These are phyloP conservation scores for Ambispora gerdemannii DNA, from an alignment of 192 early-diverging fungal species.

Conservation along the genomic window DNA sequence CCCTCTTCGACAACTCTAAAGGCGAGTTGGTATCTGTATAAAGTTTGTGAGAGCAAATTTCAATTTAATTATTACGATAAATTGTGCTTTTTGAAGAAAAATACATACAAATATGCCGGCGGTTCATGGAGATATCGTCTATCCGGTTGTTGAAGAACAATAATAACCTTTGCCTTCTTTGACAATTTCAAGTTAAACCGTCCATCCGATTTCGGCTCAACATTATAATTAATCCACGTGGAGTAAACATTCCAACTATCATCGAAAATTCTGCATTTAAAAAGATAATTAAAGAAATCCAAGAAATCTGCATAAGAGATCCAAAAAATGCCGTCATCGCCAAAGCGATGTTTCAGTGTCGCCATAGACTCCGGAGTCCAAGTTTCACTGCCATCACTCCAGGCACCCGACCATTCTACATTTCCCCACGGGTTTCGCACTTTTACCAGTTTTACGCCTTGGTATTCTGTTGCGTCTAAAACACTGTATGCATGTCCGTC, in stretches of 20 bases:
- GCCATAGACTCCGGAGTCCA: constrained; percentile 39
- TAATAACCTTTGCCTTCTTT: constrained; percentile 26
- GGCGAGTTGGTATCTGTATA: constrained; percentile 27
- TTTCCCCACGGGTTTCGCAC: constrained; percentile 55
- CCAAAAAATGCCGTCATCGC: constrained; percentile 41
- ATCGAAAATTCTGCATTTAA: constrained; percentile 37
- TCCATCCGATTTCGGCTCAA: constrained; percentile 35
- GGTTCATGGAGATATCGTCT: constrained; percentile 34
- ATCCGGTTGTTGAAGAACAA: constrained; percentile 39
- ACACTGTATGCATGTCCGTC: constrained; percentile 53
- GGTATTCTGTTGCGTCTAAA: constrained; percentile 41
- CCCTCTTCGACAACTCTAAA: background rate
- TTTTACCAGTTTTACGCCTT: constrained; percentile 36
- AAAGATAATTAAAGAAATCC: constrained; percentile 35
- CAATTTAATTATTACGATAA: too few species aligned
- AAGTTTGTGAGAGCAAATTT: too few species aligned
- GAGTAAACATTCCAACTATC: constrained; percentile 36
- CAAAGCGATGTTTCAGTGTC: constrained; percentile 31
- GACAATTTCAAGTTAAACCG: constrained; percentile 33
- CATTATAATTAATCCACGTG: constrained; percentile 41
- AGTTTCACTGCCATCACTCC: constrained; percentile 39
- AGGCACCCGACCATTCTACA: constrained; percentile 50
- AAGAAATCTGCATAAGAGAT: constrained; percentile 40
- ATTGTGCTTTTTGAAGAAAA: constrained; percentile 38
- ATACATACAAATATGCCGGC: constrained; percentile 32